phyloP scores from a whole-genome alignment of 75 land plant genomes.

The Cryptomeria japonica region DNA sequence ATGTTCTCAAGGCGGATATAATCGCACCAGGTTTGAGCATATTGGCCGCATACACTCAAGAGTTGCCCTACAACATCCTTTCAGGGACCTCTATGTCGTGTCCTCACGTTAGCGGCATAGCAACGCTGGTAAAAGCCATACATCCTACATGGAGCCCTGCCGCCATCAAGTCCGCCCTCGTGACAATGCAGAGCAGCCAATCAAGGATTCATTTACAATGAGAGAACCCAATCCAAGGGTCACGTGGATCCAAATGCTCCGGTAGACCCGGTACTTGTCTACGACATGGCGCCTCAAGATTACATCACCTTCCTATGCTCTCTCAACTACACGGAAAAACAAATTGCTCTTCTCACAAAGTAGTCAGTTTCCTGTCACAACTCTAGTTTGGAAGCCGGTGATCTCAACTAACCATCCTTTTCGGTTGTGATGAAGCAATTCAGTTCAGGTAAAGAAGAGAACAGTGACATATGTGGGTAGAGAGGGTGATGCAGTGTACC shows the following conservation, averaged over 20 bases:
- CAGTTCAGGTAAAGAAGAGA: too few species aligned
- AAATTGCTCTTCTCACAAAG: too few species aligned
- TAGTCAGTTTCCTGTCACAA: too few species aligned
- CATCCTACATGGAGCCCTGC: slow-evolving; percentile 38
- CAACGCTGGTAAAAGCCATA: slow-evolving; percentile 19
- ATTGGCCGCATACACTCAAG: slow-evolving; percentile 24
- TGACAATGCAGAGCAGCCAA: slow-evolving; percentile 14
- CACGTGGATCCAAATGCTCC: slow-evolving; percentile 55
- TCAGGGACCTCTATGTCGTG: slow-evolving; percentile 49
- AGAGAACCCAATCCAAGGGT: slow-evolving; percentile 62
- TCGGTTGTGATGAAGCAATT: too few species aligned
- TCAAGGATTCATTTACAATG: slow-evolving; percentile 46
- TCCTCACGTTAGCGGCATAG: slow-evolving; percentile 13
- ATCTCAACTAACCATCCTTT: too few species aligned
- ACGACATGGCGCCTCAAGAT: too few species aligned
- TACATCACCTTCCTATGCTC: too few species aligned
- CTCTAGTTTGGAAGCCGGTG: too few species aligned
- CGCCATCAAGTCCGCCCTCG: not conserved
- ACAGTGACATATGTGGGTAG: too few species aligned
- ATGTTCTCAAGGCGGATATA: not conserved
- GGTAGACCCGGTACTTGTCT: too few species aligned
- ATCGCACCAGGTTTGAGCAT: slow-evolving; percentile 44
- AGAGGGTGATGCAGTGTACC: too few species aligned
- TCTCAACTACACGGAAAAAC: too few species aligned
- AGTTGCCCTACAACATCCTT: slow-evolving; percentile 20